Base-by-base conservation (phyloP, 306 rosid species). In the Rosa multiflora region DNA sequence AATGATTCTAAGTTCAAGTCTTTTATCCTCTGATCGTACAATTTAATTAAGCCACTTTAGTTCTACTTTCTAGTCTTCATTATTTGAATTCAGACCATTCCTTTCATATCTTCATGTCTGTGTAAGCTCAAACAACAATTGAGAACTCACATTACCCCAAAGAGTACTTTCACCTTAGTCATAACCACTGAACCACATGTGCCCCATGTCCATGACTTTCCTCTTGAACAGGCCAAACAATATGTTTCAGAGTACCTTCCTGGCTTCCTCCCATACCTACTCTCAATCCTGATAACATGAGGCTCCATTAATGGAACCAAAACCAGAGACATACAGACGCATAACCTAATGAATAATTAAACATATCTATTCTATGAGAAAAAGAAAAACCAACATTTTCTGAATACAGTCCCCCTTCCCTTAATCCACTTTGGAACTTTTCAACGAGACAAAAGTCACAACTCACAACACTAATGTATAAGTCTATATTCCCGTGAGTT, bases 281-380 rank as follows among this genome's bases (percentile, higher is more conserved):
- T 14, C 18, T 39, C 15, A 21, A 23, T 26, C 58, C 69, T 20
- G 46, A 46, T 5, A 15, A 32, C 40, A 51, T 20, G 40, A 26
- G 70, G 66, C 32, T 10, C 52, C 74, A 59, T 64, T 3, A 10
- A 79, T 37, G 35, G 17, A 35, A 67, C 69, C 66, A 82, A 76
- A 69, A 10, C 20, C 43, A 51, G 8, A 29, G 17, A 17, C 9
- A 23, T 18, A 72, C 18, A 35, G 0, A 3, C 2, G 48, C 18
- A 20, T 18, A 17, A 32, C 7, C 67, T 61, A 61, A 26, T 11
- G 68, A 29, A 62, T 29, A 17, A 44, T 44, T 44, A 44, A 44
- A 37, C 20, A 43, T 32, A 23, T 32, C 42, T 14, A n/a, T 55
- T 55, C 23, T n/a, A 12, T 48, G 20, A 26, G 51, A 17, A 18